phyloP scores from a whole-genome alignment of 2,329 filamentous ascomycete species.

The Fusarium sp. region DNA sequence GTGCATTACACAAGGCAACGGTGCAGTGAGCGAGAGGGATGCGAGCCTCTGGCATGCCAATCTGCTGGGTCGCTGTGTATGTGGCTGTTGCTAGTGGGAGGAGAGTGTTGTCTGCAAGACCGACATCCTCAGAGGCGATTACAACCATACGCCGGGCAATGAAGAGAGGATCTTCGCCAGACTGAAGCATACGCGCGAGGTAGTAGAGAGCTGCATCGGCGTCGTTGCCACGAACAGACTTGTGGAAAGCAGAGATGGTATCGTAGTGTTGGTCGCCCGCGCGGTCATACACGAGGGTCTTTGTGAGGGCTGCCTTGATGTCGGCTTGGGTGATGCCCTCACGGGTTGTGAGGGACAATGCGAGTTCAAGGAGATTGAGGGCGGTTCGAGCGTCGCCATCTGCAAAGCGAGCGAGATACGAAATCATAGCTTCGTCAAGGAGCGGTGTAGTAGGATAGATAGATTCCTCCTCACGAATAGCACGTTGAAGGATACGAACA shows the following conservation, averaged over 20 bases:
- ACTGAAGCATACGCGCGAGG: slow-evolving; percentile 93
- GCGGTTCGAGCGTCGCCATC: slow-evolving; percentile 95
- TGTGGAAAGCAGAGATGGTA: slow-evolving; percentile 96
- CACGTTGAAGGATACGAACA: slow-evolving; percentile 78
- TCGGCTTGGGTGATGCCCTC: slow-evolving; percentile 75
- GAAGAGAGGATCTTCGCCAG: slow-evolving; percentile 92
- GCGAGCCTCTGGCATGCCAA: slow-evolving; percentile 93
- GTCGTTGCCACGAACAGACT: slow-evolving; percentile 89
- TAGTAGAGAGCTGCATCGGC: slow-evolving; percentile 93
- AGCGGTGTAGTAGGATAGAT: slow-evolving; percentile 61
- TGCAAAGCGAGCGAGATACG: slow-evolving; percentile 85
- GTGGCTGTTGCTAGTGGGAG: slow-evolving; percentile 86
- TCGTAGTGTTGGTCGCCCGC: slow-evolving; percentile 98
- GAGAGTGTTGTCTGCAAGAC: slow-evolving; percentile 86
- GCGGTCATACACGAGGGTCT: slow-evolving; percentile 93
- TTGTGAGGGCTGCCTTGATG: slow-evolving; percentile 86
- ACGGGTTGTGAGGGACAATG: slow-evolving; percentile 74
- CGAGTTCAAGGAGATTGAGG: slow-evolving; percentile 90
- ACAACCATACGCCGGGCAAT: slow-evolving; percentile 94
- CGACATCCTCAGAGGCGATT: slow-evolving; percentile 93
- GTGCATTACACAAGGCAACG: slow-evolving; percentile 81
- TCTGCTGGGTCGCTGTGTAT: slow-evolving; percentile 89
- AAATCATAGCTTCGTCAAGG: slow-evolving; percentile 80
- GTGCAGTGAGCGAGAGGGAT: slow-evolving; percentile 91
- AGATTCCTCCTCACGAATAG: slow-evolving; percentile 70